Percentiles rank a stretch among this genome's conserved stretches.
Evolutionary conservation across 495 filamentous ascomycete species (phyloP).

Genomic region (Penicillium turbatum): DNA sequence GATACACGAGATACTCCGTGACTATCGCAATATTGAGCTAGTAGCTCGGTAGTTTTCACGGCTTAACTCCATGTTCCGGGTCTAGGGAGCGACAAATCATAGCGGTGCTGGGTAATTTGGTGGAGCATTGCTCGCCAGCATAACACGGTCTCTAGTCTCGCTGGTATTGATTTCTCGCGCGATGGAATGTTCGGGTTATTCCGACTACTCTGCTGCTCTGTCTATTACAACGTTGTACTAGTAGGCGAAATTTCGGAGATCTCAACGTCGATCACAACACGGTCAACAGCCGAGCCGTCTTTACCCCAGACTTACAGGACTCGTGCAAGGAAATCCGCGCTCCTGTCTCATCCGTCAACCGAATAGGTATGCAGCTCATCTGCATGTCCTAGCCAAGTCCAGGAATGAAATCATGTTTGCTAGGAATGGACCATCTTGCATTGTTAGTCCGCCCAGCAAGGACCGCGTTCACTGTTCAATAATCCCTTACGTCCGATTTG

Average conservation of each 20-base stretch:
- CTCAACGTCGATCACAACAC: constrained; percentile 7
- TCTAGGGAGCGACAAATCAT: constrained; percentile 11
- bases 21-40: background rate
- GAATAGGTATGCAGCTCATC: background rate
- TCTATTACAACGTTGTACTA: background rate
- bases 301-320: background rate
- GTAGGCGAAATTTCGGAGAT: background rate
- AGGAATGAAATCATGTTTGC: constrained; percentile 3
- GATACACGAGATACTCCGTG: background rate
- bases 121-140: constrained; percentile 1
- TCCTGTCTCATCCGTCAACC: background rate
- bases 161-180: background rate
- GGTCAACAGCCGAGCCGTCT: background rate
- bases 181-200: background rate
- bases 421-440: constrained; percentile 5
- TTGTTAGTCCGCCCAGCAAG: constrained; percentile 1
- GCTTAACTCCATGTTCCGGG: constrained; percentile 1
- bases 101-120: constrained; percentile 1
- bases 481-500: constrained; percentile 20
- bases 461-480: constrained; percentile 2
- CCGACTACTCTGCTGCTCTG: background rate
- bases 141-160: background rate
- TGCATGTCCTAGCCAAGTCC: background rate
- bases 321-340: background rate
- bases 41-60: background rate